These are phyloP conservation scores for Oryza nivara DNA, from an alignment of 176 grass and related monocot genomes.

Conservation along the genomic window DNA sequence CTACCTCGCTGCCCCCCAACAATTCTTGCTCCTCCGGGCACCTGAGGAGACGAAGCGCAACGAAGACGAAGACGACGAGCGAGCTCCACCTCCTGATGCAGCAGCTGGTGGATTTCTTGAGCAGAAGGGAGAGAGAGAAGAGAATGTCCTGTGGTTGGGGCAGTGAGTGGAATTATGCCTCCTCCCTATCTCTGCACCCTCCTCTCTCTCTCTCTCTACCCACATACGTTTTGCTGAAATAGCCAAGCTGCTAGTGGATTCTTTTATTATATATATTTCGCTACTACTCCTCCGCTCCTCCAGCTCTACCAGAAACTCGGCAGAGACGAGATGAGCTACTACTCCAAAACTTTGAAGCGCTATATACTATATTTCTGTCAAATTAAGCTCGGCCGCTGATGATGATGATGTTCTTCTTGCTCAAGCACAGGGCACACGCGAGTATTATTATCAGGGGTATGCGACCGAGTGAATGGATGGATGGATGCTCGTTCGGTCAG, in stretches of 20 bases:
- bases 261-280: constrained; percentile 46
- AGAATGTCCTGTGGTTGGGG: constrained; percentile 45
- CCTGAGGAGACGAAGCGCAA: constrained; percentile 9
- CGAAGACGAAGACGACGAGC: constrained; percentile 35
- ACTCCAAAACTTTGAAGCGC: neutral
- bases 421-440: neutral
- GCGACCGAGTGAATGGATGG: neutral
- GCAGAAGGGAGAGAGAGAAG: constrained; percentile 30
- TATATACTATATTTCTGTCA: constrained; percentile 19
- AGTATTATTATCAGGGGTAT: too few relatives aligned
- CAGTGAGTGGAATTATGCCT: constrained; percentile 59
- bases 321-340: neutral
- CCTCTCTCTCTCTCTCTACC: constrained; percentile 24
- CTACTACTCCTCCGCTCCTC: constrained; percentile 41
- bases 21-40: constrained; percentile 36
- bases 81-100: neutral
- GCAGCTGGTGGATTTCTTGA: constrained; percentile 39
- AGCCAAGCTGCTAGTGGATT: constrained; percentile 51
- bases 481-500: neutral
- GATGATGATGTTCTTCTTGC: constrained; percentile 32
- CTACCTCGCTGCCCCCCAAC: neutral
- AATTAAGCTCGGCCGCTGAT: constrained; percentile 15
- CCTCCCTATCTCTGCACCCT: neutral
- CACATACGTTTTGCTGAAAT: constrained; percentile 43
- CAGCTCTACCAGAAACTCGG: constrained; percentile 14